Evolutionary conservation across 2,329 filamentous ascomycete genomes (phyloP), one percentile per base, ranked within the genome.

Genomic region (Huntiella moniliformis): DNA sequence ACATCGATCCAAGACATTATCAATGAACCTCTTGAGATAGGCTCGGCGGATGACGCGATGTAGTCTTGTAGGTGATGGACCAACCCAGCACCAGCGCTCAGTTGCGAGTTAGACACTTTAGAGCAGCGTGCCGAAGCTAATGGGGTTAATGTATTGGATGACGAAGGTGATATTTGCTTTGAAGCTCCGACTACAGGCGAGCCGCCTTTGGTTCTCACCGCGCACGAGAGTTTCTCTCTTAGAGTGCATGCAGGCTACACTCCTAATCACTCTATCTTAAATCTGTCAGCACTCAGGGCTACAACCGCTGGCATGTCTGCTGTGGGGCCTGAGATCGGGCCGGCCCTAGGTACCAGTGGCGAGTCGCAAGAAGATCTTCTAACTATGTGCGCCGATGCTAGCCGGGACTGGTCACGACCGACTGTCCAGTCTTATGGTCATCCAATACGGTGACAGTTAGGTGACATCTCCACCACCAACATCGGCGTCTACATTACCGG

Each of bases 171-270:
- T 36, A 11, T 16, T 17, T 17, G 18, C 10, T 41, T 17, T 7
- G 38, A 41, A 22, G 38, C 38, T 12, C 38, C 38, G 18, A 41
- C 17, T n/a, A 17, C 28, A 41, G 61, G 64, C 33, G 58, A 64
- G 44, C 67, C 67, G 2, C 56, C 68, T 44, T 59, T 68, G 51
- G 62, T 63, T 6, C 59, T 73, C 33, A 62, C 61, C 16, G 67
- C 66, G 5, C 61, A 66, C 4, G 71, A 69, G 53, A 61, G 63
- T 38, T 62, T 61, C 42, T 64, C 74, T 38, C 65, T 76, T 36
- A 74, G 66, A 0, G 71, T 78, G 66, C 68, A 77, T 56, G 74
- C 74, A 15, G 74, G 74, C 1, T 73, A 77, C 56, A 77, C 74
- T 1, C 74, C 74, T 5, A 76, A 67, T 43, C 73, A 76, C 54